Evolutionary conservation across 1,284 basidiomycete species (phyloP).

Genomic region (Coriolopsis trogii): DNA sequence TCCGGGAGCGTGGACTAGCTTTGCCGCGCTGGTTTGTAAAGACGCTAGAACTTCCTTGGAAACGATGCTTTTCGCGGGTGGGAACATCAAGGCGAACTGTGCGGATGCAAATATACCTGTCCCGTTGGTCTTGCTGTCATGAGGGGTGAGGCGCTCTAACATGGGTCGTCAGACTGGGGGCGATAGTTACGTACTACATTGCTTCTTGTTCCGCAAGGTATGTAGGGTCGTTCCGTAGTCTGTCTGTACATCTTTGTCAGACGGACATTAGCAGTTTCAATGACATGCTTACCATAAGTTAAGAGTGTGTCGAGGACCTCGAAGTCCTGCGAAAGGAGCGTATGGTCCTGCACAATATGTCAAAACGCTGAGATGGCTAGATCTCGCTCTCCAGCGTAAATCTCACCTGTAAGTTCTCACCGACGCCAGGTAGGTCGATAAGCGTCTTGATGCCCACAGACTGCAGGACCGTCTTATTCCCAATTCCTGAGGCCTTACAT

Average conservation of each 20-base stretch:
- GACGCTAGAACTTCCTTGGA: background rate
- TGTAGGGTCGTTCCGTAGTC: conserved; percentile 13
- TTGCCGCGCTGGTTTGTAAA: background rate
- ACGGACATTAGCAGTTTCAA: background rate
- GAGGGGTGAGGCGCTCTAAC: background rate
- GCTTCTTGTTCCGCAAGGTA: conserved; percentile 8
- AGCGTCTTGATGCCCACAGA: conserved; percentile 19
- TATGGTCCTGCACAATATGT: conserved; percentile 12
- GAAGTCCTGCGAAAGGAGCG: conserved; percentile 15
- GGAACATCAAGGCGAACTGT: conserved; percentile 2
- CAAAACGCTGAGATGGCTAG: background rate
- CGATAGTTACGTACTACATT: conserved; percentile 8
- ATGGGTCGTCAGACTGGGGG: too few species aligned
- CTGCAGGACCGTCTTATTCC: conserved; percentile 20
- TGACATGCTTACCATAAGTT: conserved; percentile 6
- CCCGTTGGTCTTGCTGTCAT: conserved; percentile 1
- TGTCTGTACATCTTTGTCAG: background rate
- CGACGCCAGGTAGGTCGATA: conserved; percentile 26
- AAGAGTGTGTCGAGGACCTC: conserved; percentile 2
- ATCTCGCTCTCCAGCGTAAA: background rate
- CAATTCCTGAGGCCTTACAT: conserved; percentile 14
- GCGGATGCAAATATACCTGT: conserved; percentile 9
- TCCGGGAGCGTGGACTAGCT: background rate
- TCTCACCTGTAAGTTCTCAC: conserved; percentile 22
- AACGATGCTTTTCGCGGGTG: background rate